Evolutionary conservation across 805 yeast genomes (phyloP), one percentile per base, ranked within the genome.

Genomic region (Candida ovalis): DNA sequence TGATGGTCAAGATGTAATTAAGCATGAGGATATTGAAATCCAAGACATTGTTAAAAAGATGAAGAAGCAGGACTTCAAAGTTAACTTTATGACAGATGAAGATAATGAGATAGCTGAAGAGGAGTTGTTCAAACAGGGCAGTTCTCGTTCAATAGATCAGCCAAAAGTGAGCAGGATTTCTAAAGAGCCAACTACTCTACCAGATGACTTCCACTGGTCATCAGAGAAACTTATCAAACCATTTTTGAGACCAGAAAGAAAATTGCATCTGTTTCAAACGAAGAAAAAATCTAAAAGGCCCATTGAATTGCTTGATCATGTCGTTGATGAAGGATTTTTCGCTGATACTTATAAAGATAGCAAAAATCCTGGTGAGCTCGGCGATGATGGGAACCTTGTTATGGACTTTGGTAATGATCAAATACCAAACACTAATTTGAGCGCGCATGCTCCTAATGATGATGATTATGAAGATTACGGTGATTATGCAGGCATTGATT

Each of bases 271-370:
- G 45, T 51, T 56, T 50, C 48, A 42, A 19, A 62, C 51, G 24
- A 42, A 51, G 35, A 52, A 35, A 17, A 35, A 39, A 36, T 19
- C n/a, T 17, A 44, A 44, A 22, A 22, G 12, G 15, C 30, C 9
- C 5, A 25, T 23, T 10, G 42, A 25, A 9, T 24, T 3, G 8
- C 5, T 12, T 10, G 35, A 30, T 5, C 24, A 18, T 24, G 39
- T 21, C 9, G 47, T 86, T 0, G 90, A 87, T 59, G 88, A 84
- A 51, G 74, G 78, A 30, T 85, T 75, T 58, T 88, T 91, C 85
- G 92, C 94, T 1, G 73, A 72, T 28, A 81, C 77, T 57, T 85
- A 82, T 62, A 30, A 30, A 70, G 46, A 17, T 12, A 21, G 10
- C 19, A n/a, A 25, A 37, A 47, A 19, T 64, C 65, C 22, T n/a